A percentile compares a stretch with the other conserved stretches of the same genome.
phyloP scores from a whole-genome alignment of 768 basidiomycete species.

The Butyriboletus loyo region DNA sequence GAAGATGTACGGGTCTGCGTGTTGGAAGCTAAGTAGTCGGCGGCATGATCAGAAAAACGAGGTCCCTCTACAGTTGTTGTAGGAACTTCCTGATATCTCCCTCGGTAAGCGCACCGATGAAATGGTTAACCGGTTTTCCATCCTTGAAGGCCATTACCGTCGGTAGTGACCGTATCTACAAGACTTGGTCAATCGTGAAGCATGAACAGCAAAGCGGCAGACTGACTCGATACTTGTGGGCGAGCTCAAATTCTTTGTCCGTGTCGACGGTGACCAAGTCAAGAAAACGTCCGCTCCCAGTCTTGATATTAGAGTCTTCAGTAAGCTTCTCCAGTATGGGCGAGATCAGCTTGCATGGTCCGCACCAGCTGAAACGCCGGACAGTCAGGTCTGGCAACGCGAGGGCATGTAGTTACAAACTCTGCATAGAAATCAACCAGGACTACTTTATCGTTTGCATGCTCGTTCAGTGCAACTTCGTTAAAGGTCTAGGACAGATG shows the following conservation, averaged over 20 bases:
- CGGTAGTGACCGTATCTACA: conserved; percentile 69
- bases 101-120: conserved; percentile 58
- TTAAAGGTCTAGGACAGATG: conserved; percentile 34
- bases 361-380: conserved; percentile 60
- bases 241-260: conserved; percentile 53
- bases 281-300: conserved; percentile 54
- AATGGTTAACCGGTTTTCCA: conserved; percentile 55
- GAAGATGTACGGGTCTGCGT: not conserved
- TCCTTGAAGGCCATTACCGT: conserved; percentile 77
- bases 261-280: conserved; percentile 74
- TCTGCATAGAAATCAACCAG: conserved; percentile 82
- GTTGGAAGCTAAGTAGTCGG: not conserved
- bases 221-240: conserved; percentile 45
- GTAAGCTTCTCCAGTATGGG: conserved; percentile 67
- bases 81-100: conserved; percentile 45
- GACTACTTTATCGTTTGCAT: conserved; percentile 49
- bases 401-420: conserved; percentile 40
- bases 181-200: not conserved
- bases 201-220: not conserved
- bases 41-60: not conserved
- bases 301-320: conserved; percentile 37
- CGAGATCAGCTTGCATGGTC: conserved; percentile 69
- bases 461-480: conserved; percentile 27
- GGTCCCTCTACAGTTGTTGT: conserved; percentile 31
- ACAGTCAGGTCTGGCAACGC: conserved; percentile 1